A percentile compares a stretch with the other conserved stretches of the same genome.
Conservation (phyloP, 2,329 filamentous ascomycete genomes). For the Ophiostoma piceae region DNA sequence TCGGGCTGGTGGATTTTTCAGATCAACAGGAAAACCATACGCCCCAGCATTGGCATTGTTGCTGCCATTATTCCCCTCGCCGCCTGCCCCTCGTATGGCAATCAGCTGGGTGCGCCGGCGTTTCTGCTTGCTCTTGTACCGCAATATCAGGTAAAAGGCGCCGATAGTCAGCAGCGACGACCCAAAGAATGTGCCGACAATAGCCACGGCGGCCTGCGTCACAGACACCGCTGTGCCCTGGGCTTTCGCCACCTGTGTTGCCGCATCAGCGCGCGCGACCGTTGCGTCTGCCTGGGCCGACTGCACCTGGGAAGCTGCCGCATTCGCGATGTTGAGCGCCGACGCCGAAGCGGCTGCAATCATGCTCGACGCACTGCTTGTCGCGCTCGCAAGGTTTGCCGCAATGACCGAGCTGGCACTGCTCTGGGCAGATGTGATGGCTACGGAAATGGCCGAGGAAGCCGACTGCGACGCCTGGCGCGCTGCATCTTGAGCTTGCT, state of each 20-base stretch:
- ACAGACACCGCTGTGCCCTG: conserved; percentile 39
- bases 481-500: conserved; percentile 29
- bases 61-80: conserved; percentile 11
- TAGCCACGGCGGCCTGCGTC: conserved; percentile 40
- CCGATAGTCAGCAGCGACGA: conserved; percentile 39
- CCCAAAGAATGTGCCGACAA: conserved; percentile 41
- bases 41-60: conserved; percentile 18
- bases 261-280: conserved; percentile 33
- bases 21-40: conserved; percentile 29
- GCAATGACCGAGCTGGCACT: conserved; percentile 31
- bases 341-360: conserved; percentile 27
- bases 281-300: conserved; percentile 34
- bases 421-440: conserved; percentile 27
- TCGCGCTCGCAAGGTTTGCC: conserved; percentile 31
- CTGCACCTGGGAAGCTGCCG: conserved; percentile 31
- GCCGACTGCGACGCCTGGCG: conserved; percentile 31
- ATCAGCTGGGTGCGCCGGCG: conserved; percentile 26
- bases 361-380: conserved; percentile 31
- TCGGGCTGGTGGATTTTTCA: conserved; percentile 29
- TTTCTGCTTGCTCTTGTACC: conserved; percentile 30
- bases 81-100: conserved; percentile 18
- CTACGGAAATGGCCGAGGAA: conserved; percentile 30
- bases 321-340: conserved; percentile 26
- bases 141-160: conserved; percentile 36
- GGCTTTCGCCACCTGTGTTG: conserved; percentile 33